Percentiles rank a stretch among this genome's conserved stretches.
phyloP scores from a whole-genome alignment of 352 stramenopile species.

The Globisporangium iwayamae region DNA sequence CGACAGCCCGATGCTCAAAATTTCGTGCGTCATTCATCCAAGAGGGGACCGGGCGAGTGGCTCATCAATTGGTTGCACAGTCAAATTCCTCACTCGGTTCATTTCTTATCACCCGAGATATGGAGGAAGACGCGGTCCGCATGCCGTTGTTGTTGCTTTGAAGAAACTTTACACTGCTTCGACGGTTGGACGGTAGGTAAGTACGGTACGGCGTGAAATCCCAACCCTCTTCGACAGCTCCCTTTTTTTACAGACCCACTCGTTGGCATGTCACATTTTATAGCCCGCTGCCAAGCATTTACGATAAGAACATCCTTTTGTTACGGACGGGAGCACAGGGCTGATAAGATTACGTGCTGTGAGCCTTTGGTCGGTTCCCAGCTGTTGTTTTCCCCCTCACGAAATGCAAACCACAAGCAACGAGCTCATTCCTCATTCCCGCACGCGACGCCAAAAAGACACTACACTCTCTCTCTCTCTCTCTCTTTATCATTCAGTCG shows the following conservation, averaged over 20 bases:
- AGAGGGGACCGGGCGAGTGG: no score
- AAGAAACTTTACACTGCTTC: not conserved
- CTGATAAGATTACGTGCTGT: slow-evolving; percentile 2
- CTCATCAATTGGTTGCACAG: no score
- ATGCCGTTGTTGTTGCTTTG: not conserved
- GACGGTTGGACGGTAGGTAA: not conserved
- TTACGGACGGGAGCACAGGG: not conserved
- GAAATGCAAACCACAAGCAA: not conserved
- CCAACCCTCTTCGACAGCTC: not conserved
- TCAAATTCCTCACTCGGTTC: not conserved
- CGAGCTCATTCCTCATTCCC: not conserved
- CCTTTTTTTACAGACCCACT: not conserved
- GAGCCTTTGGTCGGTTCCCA: not conserved
- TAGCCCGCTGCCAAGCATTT: no score
- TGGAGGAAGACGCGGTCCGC: not conserved
- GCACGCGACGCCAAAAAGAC: not conserved
- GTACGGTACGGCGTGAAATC: not conserved
- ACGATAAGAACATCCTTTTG: not conserved
- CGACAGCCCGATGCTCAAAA: no score
- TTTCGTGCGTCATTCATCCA: no score
- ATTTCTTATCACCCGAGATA: not conserved
- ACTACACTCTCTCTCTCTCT: not conserved
- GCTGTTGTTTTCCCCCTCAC: not conserved
- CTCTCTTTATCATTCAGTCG: not conserved
- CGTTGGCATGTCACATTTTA: not conserved